Percentiles rank a stretch among this genome's conserved stretches.
Conservation (phyloP, 1,139 yeast genomes). For the Yamadazyma friedrichii region DNA sequence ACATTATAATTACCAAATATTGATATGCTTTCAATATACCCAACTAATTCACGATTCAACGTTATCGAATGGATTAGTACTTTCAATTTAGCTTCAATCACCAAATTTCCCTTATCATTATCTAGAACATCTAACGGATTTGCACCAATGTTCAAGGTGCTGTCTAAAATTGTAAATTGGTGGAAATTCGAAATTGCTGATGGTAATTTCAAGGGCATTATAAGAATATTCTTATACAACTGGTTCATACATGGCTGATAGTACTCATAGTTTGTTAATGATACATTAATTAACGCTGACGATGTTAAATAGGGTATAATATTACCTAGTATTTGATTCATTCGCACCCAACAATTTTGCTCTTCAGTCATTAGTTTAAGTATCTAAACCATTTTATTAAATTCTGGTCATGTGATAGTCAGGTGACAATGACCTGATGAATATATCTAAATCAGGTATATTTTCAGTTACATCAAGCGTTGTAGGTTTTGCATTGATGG, state of each 20-base stretch:
- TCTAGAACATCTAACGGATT: too few relatives aligned
- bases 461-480: too few relatives aligned
- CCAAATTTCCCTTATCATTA: slow-evolving; percentile 11
- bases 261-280: slow-evolving; percentile 35
- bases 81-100: slow-evolving; percentile 31
- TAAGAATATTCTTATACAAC: slow-evolving; percentile 28
- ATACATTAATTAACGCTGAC: slow-evolving; percentile 32
- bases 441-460: too few relatives aligned
- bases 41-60: slow-evolving; percentile 27
- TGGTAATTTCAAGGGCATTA: slow-evolving; percentile 13
- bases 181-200: too few relatives aligned
- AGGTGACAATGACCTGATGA: too few relatives aligned
- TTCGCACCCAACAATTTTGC: slow-evolving; percentile 3
- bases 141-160: too few relatives aligned
- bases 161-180: too few relatives aligned
- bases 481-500: too few relatives aligned
- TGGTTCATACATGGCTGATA: slow-evolving; percentile 34
- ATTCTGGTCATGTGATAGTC: background rate
- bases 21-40: slow-evolving; percentile 22
- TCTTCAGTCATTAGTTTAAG: too few relatives aligned
- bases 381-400: too few relatives aligned
- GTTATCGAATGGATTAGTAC: slow-evolving; percentile 26
- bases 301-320: slow-evolving; percentile 33
- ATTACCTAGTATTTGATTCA: slow-evolving; percentile 8
- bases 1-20: slow-evolving; percentile 25